Evolutionary conservation across 2,329 filamentous ascomycete species (phyloP).

Genomic region (Aspergillus sp.): DNA sequence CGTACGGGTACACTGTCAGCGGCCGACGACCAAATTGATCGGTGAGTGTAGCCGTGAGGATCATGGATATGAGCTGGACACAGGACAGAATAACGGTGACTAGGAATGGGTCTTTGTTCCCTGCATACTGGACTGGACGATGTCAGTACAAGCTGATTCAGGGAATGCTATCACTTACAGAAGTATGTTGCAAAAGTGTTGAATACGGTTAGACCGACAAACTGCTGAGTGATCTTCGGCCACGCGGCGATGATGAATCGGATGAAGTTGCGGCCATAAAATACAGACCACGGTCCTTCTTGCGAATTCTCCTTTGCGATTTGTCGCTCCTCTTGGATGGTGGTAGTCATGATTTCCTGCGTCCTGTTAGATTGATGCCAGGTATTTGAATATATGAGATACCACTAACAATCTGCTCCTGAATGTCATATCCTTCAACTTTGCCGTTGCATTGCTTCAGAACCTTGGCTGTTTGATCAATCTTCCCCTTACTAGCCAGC

Average conservation of each 20-base stretch:
- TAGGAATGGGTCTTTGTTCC: constrained; percentile 41
- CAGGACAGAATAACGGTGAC: constrained; percentile 43
- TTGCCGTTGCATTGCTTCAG: constrained; percentile 27
- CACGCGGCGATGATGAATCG: constrained; percentile 39
- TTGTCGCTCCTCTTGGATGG: constrained; percentile 31
- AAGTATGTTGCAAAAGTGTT: constrained; percentile 42
- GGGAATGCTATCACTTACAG: constrained; percentile 21
- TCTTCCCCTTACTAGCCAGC: constrained; percentile 8
- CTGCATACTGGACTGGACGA: constrained; percentile 38
- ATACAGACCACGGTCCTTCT: constrained; percentile 32
- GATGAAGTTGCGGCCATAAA: constrained; percentile 37
- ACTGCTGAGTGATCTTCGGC: constrained; percentile 42
- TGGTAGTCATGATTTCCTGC: constrained; percentile 35
- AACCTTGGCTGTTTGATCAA: constrained; percentile 19
- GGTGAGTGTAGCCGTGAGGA: constrained; percentile 34
- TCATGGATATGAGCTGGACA: constrained; percentile 43
- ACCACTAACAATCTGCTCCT: constrained; percentile 30
- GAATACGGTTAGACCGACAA: constrained; percentile 39
- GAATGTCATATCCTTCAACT: constrained; percentile 30
- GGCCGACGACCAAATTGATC: constrained; percentile 38
- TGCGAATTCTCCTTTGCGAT: constrained; percentile 28
- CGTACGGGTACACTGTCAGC: constrained; percentile 41
- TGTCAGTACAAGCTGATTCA: background rate
- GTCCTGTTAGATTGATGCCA: background rate
- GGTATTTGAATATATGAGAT: background rate